phyloP scores from a whole-genome alignment of 371 early-diverging fungal species.

The Lichtheimia hyalospora region DNA sequence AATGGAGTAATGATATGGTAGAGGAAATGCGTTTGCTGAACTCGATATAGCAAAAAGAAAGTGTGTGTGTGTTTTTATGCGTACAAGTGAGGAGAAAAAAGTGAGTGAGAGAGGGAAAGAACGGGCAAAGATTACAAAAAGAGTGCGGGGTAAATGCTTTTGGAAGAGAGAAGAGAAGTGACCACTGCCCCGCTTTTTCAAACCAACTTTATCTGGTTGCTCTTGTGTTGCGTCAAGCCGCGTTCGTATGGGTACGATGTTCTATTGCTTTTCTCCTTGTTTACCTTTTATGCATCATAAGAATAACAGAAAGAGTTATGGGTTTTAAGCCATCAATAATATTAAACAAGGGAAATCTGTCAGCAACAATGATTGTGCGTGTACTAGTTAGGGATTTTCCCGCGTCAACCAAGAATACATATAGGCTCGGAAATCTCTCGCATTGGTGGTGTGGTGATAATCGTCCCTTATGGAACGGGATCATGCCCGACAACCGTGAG shows the following conservation, averaged over 20 bases:
- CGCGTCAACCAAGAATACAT: constrained; percentile 2
- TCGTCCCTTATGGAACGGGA: not conserved
- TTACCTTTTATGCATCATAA: not conserved
- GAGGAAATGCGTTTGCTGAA: too few species aligned
- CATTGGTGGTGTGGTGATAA: too few species aligned
- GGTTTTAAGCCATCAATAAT: not conserved
- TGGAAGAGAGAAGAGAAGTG: not conserved
- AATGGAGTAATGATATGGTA: not conserved
- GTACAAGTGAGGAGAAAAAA: not conserved
- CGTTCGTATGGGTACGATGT: too few species aligned
- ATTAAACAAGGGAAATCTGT: not conserved
- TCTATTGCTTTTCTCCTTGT: not conserved
- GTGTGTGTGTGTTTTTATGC: too few species aligned
- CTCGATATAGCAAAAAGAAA: too few species aligned
- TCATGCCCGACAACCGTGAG: constrained; percentile 1
- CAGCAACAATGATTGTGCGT: not conserved
- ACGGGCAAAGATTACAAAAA: constrained; percentile 1
- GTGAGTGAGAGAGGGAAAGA: constrained; percentile 1
- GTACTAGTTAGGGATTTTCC: not conserved
- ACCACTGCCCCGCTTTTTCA: constrained; percentile 3
- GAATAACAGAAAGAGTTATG: not conserved
- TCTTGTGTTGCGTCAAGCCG: not conserved
- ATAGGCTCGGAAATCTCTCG: not conserved
- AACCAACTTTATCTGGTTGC: not conserved
- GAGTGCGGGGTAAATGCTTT: not conserved